Conservation (phyloP, 1,139 yeast genomes). For the Scheffersomyces titani region DNA sequence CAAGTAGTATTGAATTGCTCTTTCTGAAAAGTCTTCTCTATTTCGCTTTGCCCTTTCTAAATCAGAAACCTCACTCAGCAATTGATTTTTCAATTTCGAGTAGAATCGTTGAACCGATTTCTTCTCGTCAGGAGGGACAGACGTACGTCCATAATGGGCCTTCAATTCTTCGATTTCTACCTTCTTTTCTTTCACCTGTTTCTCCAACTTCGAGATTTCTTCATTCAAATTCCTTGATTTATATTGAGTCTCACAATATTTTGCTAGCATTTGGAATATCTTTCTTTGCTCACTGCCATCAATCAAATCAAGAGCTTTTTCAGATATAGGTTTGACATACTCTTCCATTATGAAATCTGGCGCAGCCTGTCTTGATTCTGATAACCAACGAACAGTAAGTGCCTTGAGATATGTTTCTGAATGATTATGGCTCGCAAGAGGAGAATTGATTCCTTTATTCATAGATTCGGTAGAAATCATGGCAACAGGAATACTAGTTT, state of each 20-base stretch:
- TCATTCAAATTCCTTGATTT: constrained; percentile 45
- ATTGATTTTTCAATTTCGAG: constrained; percentile 47
- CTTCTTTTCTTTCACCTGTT: constrained; percentile 37
- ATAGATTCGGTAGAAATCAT: constrained; percentile 33
- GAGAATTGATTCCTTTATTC: constrained; percentile 18
- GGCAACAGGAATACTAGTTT: constrained; percentile 53
- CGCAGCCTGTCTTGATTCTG: constrained; percentile 68
- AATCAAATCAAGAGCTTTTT: constrained; percentile 15
- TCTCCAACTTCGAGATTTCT: constrained; percentile 44
- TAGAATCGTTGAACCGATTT: constrained; percentile 53
- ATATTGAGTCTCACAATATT: constrained; percentile 72
- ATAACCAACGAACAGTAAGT: constrained; percentile 68
- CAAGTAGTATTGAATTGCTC: constrained; percentile 64
- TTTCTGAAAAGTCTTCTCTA: constrained; percentile 46
- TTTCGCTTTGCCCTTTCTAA: constrained; percentile 37
- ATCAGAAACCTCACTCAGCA: constrained; percentile 51
- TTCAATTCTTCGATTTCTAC: constrained; percentile 53
- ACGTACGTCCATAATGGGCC: constrained; percentile 38
- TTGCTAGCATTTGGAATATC: constrained; percentile 63
- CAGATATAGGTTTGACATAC: constrained; percentile 52
- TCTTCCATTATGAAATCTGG: constrained; percentile 57
- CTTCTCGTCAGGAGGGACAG: constrained; percentile 45
- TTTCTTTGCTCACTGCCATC: constrained; percentile 32
- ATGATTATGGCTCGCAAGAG: constrained; percentile 23
- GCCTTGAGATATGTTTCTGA: constrained; percentile 41